Evolutionary conservation across 768 basidiomycete species (phyloP).

Genomic region (Sporobolomyces pararoseus): DNA sequence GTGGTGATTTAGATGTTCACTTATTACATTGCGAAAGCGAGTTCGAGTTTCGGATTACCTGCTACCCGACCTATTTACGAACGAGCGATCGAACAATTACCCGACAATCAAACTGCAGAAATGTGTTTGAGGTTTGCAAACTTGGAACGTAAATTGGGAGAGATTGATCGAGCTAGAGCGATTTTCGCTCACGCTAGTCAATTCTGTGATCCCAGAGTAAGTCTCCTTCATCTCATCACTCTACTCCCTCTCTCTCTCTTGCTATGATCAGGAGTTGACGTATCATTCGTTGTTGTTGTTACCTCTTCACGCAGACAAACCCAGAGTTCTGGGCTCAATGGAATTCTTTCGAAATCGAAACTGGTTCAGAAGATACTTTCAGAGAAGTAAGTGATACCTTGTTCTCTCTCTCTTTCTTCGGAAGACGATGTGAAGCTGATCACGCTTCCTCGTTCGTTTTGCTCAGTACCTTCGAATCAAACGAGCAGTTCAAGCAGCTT

Average conservation of each 20-base stretch:
- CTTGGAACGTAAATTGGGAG: slow-evolving; percentile 94
- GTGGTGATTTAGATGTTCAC: slow-evolving; percentile 71
- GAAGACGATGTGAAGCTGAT: background rate
- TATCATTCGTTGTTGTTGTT: no score
- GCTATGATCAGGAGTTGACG: no score
- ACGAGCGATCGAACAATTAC: slow-evolving; percentile 84
- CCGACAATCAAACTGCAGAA: slow-evolving; percentile 88
- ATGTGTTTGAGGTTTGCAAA: slow-evolving; percentile 96
- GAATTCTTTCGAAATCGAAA: slow-evolving; percentile 97
- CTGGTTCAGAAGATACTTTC: slow-evolving; percentile 98
- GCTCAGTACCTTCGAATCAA: slow-evolving; percentile 87
- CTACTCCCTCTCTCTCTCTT: no score
- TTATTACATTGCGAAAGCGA: slow-evolving; percentile 95
- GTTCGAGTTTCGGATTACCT: slow-evolving; percentile 89
- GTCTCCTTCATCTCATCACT: background rate
- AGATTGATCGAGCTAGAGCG: slow-evolving; percentile 94
- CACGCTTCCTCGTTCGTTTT: background rate
- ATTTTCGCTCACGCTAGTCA: slow-evolving; percentile 97
- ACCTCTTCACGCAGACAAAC: background rate
- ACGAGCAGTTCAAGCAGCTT: slow-evolving; percentile 95
- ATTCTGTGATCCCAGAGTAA: slow-evolving; percentile 89
- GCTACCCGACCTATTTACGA: slow-evolving; percentile 96
- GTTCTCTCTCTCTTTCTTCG: slow-evolving; percentile 40
- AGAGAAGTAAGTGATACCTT: slow-evolving; percentile 50
- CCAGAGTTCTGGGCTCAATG: slow-evolving; percentile 92